A percentile compares a stretch with the other conserved stretches of the same genome.
Conservation (phyloP, 73 alveolate species). For the Tetrahymena borealis region DNA sequence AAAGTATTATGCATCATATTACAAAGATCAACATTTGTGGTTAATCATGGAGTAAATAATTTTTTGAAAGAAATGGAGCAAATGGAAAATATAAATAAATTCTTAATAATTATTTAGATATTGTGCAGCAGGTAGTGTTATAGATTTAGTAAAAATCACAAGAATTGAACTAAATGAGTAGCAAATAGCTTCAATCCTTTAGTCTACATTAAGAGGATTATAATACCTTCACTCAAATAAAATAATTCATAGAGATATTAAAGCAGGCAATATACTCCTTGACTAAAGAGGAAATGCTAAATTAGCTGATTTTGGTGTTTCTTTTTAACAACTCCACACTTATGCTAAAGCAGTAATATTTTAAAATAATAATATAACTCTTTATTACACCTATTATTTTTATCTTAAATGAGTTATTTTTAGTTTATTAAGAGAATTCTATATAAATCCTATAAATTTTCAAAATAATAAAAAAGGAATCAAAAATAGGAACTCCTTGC, state of each 20-base stretch:
- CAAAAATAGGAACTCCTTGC: conserved; percentile 23
- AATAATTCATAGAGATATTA: conserved; percentile 80
- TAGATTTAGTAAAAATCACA: conserved; percentile 77
- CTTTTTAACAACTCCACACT: conserved; percentile 52
- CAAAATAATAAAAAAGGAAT: neutral
- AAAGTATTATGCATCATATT: neutral
- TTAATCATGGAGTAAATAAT: neutral
- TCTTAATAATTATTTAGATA: neutral
- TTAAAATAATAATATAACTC: no score
- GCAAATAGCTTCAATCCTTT: conserved; percentile 35
- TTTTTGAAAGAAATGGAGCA: conserved; percentile 13
- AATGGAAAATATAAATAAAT: neutral
- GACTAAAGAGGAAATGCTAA: conserved; percentile 63
- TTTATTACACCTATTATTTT: no score
- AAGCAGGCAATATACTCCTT: conserved; percentile 72
- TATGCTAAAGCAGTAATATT: conserved; percentile 8
- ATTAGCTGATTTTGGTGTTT: conserved; percentile 79
- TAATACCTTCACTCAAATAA: conserved; percentile 69
- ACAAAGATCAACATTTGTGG: neutral
- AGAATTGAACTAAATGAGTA: conserved; percentile 52
- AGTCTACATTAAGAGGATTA: conserved; percentile 44
- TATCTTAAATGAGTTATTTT: neutral
- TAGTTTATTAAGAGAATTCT: neutral
- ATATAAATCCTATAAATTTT: neutral
- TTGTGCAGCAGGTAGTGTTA: conserved; percentile 86